phyloP scores from a whole-genome alignment of 176 grass and related monocot genomes.

The Oryza brachyantha region DNA sequence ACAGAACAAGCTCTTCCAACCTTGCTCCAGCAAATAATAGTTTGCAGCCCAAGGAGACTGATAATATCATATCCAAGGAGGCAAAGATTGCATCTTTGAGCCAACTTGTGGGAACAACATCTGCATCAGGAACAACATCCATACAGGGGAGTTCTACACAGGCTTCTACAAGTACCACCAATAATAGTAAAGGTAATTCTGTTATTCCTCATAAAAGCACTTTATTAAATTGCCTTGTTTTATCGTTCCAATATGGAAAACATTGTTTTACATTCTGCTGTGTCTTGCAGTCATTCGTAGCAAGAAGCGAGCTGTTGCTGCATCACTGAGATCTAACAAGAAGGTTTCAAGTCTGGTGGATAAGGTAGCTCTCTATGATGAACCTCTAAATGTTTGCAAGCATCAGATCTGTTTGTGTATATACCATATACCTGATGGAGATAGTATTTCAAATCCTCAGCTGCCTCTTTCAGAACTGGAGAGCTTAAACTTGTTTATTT shows the following conservation, averaged over 20 bases:
- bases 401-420: background rate
- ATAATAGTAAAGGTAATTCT: constrained; percentile 63
- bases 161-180: constrained; percentile 46
- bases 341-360: constrained; percentile 92
- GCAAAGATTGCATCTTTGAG: constrained; percentile 23
- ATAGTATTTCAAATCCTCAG: background rate
- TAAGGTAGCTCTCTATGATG: constrained; percentile 57
- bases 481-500: constrained; percentile 1
- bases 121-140: constrained; percentile 33
- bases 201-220: background rate
- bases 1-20: constrained; percentile 23
- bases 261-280: constrained; percentile 20
- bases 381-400: background rate
- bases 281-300: constrained; percentile 52
- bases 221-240: constrained; percentile 11
- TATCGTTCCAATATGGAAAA: background rate
- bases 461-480: background rate
- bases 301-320: constrained; percentile 68
- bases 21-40: constrained; percentile 32
- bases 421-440: background rate
- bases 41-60: constrained; percentile 25
- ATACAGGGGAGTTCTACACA: constrained; percentile 40
- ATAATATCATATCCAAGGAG: constrained; percentile 43
- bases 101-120: constrained; percentile 30
- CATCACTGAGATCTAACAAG: constrained; percentile 89